Evolutionary conservation across 192 early-diverging fungal species (phyloP), one percentile per base, ranked within the genome.

Genomic region (Coemansia reversa): DNA sequence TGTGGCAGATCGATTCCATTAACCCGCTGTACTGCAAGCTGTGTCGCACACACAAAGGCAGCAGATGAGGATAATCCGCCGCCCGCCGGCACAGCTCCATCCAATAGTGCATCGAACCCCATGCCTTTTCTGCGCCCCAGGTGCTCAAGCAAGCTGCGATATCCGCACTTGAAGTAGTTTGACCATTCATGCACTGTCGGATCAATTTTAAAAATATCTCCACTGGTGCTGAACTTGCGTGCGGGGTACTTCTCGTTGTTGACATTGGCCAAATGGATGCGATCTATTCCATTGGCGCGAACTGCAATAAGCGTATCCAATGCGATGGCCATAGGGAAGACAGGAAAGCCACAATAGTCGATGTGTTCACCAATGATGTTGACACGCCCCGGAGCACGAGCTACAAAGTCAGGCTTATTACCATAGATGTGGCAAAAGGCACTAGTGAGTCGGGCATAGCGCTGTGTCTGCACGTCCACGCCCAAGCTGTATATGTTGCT

Each of bases 351-450:
- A 65, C 88, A 90, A 82, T 96, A 96, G 82, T 98, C 96, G 51
- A 98, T 91, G 71, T 98, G 96, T 70, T 98, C 96, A 33, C 95
- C 96, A 70, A 98, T 98, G 30, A 98, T 82, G 81, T 98, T 98
- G 29, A 96, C 93, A n/a, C 94, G 85, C 35, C 96, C 96, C 4
- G 96, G 94, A 3, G 92, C 88, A 29, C 96, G 88, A 35, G 89
- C 91, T 54, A 91, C 87, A 76, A 94, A 94, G 30, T 90, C 86
- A 0, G 94, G 92, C 42, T 71, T 58, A 52, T 65, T 58, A 52
- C 87, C 86, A 57, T 84, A 91, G 12, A 55, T 51, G 3, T 63
- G 55, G 60, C 84, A 60, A 70, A 92, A 92, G 23, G 70, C 54
- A 7, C 42, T 50, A 11, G 66, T 66, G 14, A 90, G 75, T 1